Evolutionary conservation across 225 moss, liverwort and hornwort genomes (phyloP), one percentile per base, ranked within the genome.

Genomic region (Polytrichum formosum): DNA sequence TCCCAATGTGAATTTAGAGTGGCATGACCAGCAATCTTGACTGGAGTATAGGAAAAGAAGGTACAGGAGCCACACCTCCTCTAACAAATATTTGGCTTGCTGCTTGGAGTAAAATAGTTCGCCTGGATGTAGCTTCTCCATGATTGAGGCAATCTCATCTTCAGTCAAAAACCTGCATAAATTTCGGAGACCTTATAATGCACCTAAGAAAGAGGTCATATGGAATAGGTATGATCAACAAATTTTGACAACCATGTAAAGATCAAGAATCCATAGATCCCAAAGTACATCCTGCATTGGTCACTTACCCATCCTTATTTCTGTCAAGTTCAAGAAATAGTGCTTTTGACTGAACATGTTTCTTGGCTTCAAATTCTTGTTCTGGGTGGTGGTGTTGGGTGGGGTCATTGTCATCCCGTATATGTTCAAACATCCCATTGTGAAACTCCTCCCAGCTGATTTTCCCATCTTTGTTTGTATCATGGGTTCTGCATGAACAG

Each of bases 391-490:
- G 72, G 70, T 83, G 81, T 63, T 88, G 23, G 23, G 23, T 73
- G 18, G 66, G 66, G 26, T 81, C 87, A 4, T 77, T 82, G 37
- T 90, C 81, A 56, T 88, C 86, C 46, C 82, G 80, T 67, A 92
- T 70, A 66, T 86, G 82, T 66, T 88, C 92, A 56, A 84, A 93
- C 75, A 91, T 79, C 35, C 80, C 83, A 55, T 75, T 63, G 65
- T 89, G 87, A 73, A 93, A 93, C 70, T 93, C 92, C 5, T 76
- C 72, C 92, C 80, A 89, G 75, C 71, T 77, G 27, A 88, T 46
- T 73, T 82, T 88, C 54, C 69, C 82, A 80, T 88, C 88, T 54
- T 82, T 73, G 63, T 85, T 72, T 56, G 76, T 75, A 63, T 88
- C 88, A 62, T 77, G 75, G 56, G 77, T 60, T 68, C 88, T 88